These are phyloP conservation scores for Fragilaria radians DNA, from an alignment of 108 stramenopile species.

Conservation along the genomic window DNA sequence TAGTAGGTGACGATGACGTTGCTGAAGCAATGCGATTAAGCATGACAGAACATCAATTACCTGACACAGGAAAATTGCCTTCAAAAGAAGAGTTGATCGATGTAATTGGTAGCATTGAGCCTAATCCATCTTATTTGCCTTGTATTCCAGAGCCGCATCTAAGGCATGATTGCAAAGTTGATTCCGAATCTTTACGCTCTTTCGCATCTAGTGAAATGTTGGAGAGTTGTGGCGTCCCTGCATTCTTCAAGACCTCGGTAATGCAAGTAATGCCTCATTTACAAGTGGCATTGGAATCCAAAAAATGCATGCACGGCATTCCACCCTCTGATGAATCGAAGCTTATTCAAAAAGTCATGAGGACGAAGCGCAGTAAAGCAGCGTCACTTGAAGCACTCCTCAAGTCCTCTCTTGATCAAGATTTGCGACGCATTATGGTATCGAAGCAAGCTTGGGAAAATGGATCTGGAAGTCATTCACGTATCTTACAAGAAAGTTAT, in stretches of 20 bases:
- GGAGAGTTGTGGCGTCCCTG: not conserved
- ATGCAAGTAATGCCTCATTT: not conserved
- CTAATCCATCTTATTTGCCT: conserved; percentile 10
- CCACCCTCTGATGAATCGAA: not conserved
- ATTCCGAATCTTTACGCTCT: not conserved
- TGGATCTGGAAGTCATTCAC: conserved; percentile 18
- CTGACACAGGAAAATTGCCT: not conserved
- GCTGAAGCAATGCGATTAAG: conserved; percentile 37
- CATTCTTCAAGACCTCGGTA: not conserved
- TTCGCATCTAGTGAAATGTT: not conserved
- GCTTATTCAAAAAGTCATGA: not conserved
- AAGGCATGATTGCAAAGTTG: not conserved
- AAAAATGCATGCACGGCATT: not conserved
- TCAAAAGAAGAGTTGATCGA: conserved; percentile 3
- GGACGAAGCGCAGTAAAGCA: conserved; percentile 20
- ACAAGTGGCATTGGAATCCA: not conserved
- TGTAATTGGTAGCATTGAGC: conserved; percentile 12
- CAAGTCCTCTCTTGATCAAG: conserved; percentile 34
- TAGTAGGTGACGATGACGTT: conserved; percentile 25
- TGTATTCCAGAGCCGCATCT: conserved; percentile 31
- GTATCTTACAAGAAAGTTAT: not conserved
- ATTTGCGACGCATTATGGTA: conserved; percentile 29
- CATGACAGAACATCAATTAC: conserved; percentile 12
- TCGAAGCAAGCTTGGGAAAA: conserved; percentile 19
- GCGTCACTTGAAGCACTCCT: conserved; percentile 41